phyloP scores from a whole-genome alignment of 1,284 basidiomycete species.

The Boletus putidus region DNA sequence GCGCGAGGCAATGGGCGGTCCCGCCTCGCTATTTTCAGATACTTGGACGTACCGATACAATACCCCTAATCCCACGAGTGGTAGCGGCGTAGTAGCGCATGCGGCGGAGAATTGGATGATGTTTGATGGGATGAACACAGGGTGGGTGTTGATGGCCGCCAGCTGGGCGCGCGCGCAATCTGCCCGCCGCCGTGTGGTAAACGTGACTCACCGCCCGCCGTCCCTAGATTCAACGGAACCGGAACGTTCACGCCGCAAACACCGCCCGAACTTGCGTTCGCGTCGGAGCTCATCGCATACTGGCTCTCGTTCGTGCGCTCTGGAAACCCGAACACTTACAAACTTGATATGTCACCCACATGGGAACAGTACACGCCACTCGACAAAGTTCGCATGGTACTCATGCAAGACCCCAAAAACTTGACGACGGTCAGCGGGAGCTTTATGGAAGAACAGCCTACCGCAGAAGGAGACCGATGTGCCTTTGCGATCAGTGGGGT shows the following conservation, averaged over 20 bases:
- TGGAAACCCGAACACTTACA: conserved; percentile 17
- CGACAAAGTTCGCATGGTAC: conserved; percentile 17
- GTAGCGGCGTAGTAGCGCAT: conserved; percentile 1
- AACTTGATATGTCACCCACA: conserved; percentile 11
- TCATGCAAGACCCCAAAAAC: conserved; percentile 11
- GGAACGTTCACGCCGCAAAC: conserved; percentile 15
- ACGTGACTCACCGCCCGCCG: conserved; percentile 19
- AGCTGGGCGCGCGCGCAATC: neutral
- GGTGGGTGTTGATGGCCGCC: conserved; percentile 1
- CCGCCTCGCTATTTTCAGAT: conserved; percentile 9
- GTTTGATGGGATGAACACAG: conserved; percentile 19
- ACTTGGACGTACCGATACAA: conserved; percentile 19
- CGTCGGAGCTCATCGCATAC: conserved; percentile 22
- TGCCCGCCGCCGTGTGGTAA: neutral
- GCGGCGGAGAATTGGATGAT: conserved; percentile 20
- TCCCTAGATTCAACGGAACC: conserved; percentile 17
- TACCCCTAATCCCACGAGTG: conserved; percentile 16
- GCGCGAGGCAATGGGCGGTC: conserved; percentile 5
- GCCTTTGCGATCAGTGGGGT: conserved; percentile 7
- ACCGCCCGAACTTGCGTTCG: conserved; percentile 12
- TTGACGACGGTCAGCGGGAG: conserved; percentile 13
- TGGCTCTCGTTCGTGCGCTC: conserved; percentile 15
- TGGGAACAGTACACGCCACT: conserved; percentile 10
- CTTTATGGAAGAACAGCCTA: conserved; percentile 17
- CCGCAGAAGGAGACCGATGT: conserved; percentile 7